Base-by-base conservation (phyloP, 805 yeast species). In the Wickerhamiella allomyrinae region DNA sequence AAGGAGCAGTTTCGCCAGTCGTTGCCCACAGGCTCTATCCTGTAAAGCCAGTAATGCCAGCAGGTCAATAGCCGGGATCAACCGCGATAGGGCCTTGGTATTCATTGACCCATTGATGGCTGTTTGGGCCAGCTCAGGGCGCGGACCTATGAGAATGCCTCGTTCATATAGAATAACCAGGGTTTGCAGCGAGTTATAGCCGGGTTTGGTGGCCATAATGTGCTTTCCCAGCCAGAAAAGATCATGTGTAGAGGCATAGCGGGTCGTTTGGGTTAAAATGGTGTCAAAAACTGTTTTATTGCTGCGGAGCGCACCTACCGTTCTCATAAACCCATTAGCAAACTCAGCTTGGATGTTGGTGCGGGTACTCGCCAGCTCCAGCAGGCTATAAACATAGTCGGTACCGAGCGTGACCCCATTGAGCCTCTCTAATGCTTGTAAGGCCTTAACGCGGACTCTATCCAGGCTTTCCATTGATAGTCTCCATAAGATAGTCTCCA, bases 391-490 rank as follows among this genome's bases (percentile, higher is more conserved):
- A 11, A 27, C n/a, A n/a, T n/a, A 27, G 17, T 11, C 5, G 7
- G 13, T 8, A 17, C 15, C 7, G 17, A 27, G 31, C 13, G 13
- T 11, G 5, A 27, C 15, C 7, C 17, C 17, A 3, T 5, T 11
- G 15, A 27, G 31, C 6, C 13, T 14, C 15, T 27, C 6, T 2
- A 27, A n/a, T n/a, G 31, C 31, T 17, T 27, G 13, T n/a, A 27
- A 19, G 13, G 86, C 62, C 7, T 53, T 53, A 0, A 50, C 20
- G 39, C 85, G 60, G 5, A 79, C 55, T 40, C 63, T 70, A 44
- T 73, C 80, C 43, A 79, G 71, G 3, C 75, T 66, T 54, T 84
- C 94, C 1, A 77, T 75, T 0, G 77, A 57, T 19, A 84, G 56
- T 31, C 89, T 57, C 22, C 79, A 48, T 19, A 79, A 34, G 5